Percentiles rank a stretch among this genome's conserved stretches.
phyloP scores from a whole-genome alignment of 345 rosid genomes.

The Eucalyptus erythrocorys region DNA sequence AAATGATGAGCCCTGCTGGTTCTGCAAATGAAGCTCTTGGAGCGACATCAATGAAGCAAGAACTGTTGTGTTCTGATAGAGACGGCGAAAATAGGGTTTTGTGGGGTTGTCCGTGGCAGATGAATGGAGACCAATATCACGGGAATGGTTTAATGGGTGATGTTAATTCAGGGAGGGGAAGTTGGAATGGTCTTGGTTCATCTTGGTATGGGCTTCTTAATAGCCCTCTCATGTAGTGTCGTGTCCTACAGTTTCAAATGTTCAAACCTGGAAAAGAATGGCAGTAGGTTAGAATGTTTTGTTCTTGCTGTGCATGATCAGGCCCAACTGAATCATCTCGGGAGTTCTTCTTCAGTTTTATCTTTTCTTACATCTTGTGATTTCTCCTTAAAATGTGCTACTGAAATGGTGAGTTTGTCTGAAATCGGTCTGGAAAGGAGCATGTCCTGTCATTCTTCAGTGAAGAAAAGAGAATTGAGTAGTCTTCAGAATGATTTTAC shows the following conservation, averaged over 20 bases:
- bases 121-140: slow-evolving; percentile 23
- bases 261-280: background rate
- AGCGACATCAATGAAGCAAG: slow-evolving; percentile 55
- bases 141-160: background rate
- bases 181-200: background rate
- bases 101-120: slow-evolving; percentile 75
- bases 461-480: background rate
- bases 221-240: background rate
- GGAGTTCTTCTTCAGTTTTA: background rate
- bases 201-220: slow-evolving; percentile 1
- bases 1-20: slow-evolving; percentile 1
- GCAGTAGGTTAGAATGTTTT: background rate
- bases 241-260: background rate
- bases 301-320: background rate
- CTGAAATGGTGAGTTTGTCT: background rate
- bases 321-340: background rate
- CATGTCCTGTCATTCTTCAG: background rate
- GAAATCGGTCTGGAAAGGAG: background rate
- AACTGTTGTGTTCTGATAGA: slow-evolving; percentile 12
- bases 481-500: background rate
- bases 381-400: background rate
- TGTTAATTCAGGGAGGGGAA: background rate
- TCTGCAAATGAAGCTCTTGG: background rate
- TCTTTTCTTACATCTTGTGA: background rate
- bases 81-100: slow-evolving; percentile 27